These are phyloP conservation scores for Blastobotrys attinorum DNA, from an alignment of 805 yeast genomes.

Conservation along the genomic window DNA sequence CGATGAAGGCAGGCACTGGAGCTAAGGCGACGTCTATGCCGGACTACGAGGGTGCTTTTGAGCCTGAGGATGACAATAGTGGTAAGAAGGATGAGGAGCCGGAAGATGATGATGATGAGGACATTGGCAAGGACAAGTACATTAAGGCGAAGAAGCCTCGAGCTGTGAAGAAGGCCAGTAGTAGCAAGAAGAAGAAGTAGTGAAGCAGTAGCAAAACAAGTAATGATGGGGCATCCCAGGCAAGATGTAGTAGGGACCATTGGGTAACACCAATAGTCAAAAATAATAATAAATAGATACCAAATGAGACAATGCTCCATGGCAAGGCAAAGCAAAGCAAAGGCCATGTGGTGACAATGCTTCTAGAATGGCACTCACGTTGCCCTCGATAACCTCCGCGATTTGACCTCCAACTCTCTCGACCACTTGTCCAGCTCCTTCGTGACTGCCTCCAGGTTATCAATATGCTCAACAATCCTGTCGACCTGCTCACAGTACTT, in stretches of 20 bases:
- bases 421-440: conserved; percentile 58
- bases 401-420: conserved; percentile 43
- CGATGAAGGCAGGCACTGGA: conserved; percentile 30
- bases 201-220: too few species aligned
- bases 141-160: conserved; percentile 46
- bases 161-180: too few species aligned
- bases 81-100: conserved; percentile 31
- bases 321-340: conserved; percentile 10
- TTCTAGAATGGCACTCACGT: too few species aligned
- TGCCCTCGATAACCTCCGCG: neutral
- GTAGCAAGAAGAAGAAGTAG: too few species aligned
- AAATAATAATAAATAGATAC: too few species aligned
- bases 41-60: conserved; percentile 63
- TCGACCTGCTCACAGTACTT: conserved; percentile 16
- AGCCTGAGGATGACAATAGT: too few species aligned
- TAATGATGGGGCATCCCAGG: too few species aligned
- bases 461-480: conserved; percentile 16
- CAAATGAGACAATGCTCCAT: too few species aligned
- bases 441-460: conserved; percentile 37
- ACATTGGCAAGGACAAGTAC: conserved; percentile 53
- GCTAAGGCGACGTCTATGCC: conserved; percentile 33
- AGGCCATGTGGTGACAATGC: too few species aligned
- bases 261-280: too few species aligned
- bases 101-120: conserved; percentile 37
- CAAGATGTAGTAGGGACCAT: too few species aligned